These are phyloP conservation scores for Fusarium domesticum DNA, from an alignment of 2,329 filamentous ascomycete species.

Conservation along the genomic window DNA sequence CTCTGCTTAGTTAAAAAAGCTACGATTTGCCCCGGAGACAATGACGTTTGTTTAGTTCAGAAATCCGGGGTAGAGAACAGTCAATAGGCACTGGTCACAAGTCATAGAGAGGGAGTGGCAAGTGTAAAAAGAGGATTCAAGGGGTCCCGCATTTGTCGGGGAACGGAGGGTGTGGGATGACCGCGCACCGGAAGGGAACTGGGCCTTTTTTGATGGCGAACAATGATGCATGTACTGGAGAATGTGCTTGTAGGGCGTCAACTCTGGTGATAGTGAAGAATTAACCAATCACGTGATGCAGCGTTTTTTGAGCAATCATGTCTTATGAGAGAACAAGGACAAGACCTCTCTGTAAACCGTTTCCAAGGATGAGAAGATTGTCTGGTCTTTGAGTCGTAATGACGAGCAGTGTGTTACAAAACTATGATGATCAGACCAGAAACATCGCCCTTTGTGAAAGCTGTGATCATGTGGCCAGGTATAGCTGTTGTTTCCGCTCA, in stretches of 20 bases:
- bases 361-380: too few relatives aligned
- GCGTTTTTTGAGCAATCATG: too few relatives aligned
- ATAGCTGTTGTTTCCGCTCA: background rate
- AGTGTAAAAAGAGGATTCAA: background rate
- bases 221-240: background rate
- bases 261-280: background rate
- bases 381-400: too few relatives aligned
- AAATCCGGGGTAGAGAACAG: constrained; percentile 25
- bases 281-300: too few relatives aligned
- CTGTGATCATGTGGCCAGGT: background rate
- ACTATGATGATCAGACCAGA: background rate
- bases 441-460: background rate
- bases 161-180: constrained; percentile 13
- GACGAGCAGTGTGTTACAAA: too few relatives aligned
- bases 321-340: too few relatives aligned
- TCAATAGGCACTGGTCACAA: constrained; percentile 8
- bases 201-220: constrained; percentile 8
- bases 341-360: too few relatives aligned
- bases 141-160: constrained; percentile 8
- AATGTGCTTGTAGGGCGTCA: background rate
- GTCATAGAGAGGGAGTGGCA: background rate
- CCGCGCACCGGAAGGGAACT: constrained; percentile 15
- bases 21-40: too few relatives aligned
- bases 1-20: too few relatives aligned
- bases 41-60: background rate